phyloP scores from a whole-genome alignment of 257 asterid genomes.

The Leptodermis oblonga region DNA sequence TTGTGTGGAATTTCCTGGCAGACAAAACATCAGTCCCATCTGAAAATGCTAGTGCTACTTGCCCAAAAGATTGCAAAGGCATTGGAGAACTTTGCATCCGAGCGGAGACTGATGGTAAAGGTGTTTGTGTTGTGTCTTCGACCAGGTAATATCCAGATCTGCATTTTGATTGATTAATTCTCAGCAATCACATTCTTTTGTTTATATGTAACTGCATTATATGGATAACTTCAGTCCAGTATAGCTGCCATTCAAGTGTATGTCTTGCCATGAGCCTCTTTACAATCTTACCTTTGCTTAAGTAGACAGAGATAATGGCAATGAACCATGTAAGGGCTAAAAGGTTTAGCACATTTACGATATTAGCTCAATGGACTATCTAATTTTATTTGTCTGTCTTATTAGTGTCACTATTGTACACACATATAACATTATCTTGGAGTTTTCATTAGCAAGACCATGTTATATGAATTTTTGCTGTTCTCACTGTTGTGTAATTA shows the following conservation, averaged over 20 bases:
- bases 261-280: background rate
- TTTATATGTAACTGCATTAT: background rate
- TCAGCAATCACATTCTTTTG: background rate
- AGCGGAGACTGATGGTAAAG: slow-evolving; percentile 66
- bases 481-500: background rate
- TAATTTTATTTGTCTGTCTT: background rate
- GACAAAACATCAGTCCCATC: slow-evolving; percentile 66
- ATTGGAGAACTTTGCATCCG: slow-evolving; percentile 65
- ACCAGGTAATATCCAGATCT: slow-evolving; percentile 54
- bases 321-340: background rate
- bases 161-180: background rate
- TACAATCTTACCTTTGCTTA: background rate
- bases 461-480: background rate
- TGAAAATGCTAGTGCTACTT: slow-evolving; percentile 45
- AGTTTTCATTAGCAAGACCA: background rate
- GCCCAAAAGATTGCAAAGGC: slow-evolving; percentile 62
- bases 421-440: background rate
- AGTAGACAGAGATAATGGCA: background rate
- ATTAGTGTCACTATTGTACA: background rate
- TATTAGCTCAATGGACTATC: background rate
- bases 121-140: slow-evolving; percentile 72
- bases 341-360: background rate
- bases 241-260: background rate
- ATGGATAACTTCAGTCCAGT: background rate
- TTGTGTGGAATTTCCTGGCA: slow-evolving; percentile 86